These are phyloP conservation scores for Talaromyces sp. DNA, from an alignment of 2,329 filamentous ascomycete genomes.

Conservation along the genomic window DNA sequence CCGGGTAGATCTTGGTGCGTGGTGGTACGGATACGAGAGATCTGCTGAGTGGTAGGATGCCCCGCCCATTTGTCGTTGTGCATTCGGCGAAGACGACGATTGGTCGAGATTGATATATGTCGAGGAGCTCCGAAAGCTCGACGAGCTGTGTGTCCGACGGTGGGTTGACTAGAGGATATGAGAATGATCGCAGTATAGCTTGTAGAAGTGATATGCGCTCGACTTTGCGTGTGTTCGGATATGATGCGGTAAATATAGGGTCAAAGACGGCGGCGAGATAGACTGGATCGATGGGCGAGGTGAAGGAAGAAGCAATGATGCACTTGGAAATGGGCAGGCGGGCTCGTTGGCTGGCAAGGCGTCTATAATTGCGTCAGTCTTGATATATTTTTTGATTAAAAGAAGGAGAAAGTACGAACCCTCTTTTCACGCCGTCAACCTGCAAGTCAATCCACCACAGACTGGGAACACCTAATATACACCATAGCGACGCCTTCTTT, in stretches of 20 bases:
- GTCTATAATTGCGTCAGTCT: conserved; percentile 35
- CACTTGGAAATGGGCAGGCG: conserved; percentile 75
- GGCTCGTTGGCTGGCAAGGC: conserved; percentile 68
- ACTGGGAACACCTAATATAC: conserved; percentile 79
- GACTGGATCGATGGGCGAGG: conserved; percentile 85
- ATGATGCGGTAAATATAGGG: conserved; percentile 85
- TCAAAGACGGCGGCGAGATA: conserved; percentile 96
- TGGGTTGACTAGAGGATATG: conserved; percentile 52
- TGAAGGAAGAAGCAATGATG: conserved; percentile 86
- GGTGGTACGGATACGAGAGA: conserved; percentile 63
- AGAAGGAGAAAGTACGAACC: conserved; percentile 46
- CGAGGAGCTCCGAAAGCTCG: conserved; percentile 61
- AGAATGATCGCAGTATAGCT: conserved; percentile 71
- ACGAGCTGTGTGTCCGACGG: conserved; percentile 52
- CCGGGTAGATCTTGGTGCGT: conserved; percentile 76
- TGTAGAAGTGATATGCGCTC: conserved; percentile 71
- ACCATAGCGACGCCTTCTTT: conserved; percentile 85
- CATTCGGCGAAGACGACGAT: conserved; percentile 91
- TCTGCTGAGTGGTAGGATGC: conserved; percentile 78
- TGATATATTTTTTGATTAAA: too few relatives aligned
- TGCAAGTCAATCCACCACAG: conserved; percentile 99
- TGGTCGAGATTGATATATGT: conserved; percentile 67
- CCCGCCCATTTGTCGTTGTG: conserved; percentile 89
- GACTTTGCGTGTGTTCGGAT: conserved; percentile 69
- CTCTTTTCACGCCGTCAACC: conserved; percentile 92